These are phyloP conservation scores for Phytophthora foliorum DNA, from an alignment of 352 stramenopile species.

Conservation along the genomic window DNA sequence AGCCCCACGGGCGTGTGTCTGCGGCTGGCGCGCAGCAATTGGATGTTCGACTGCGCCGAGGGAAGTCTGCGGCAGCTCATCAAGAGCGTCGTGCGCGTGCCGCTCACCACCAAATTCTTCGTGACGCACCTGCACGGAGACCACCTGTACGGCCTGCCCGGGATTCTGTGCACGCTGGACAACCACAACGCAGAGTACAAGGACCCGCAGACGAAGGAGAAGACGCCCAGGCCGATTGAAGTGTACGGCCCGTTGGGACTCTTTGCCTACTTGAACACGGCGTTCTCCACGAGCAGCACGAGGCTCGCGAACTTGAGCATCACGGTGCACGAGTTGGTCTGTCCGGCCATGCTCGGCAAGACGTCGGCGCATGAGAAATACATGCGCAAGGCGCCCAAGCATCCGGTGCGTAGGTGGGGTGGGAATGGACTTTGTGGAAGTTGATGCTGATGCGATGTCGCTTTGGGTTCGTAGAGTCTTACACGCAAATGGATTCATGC, in stretches of 20 bases:
- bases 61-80: conserved; percentile 86
- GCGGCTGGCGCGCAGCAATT: conserved; percentile 74
- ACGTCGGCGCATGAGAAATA: conserved; percentile 69
- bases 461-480: conserved; percentile 45
- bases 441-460: conserved; percentile 4
- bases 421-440: background rate
- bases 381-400: conserved; percentile 61
- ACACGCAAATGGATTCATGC: conserved; percentile 63
- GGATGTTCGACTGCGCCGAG: conserved; percentile 92
- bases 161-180: conserved; percentile 87
- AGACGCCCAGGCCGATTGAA: conserved; percentile 57
- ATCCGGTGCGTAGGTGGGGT: conserved; percentile 53
- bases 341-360: conserved; percentile 52
- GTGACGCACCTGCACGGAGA: conserved; percentile 89
- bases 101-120: conserved; percentile 88
- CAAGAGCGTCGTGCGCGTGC: conserved; percentile 76
- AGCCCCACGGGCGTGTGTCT: conserved; percentile 73
- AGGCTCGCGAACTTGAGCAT: conserved; percentile 76
- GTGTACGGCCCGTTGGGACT: conserved; percentile 85
- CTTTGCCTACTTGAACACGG: conserved; percentile 83
- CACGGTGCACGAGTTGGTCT: conserved; percentile 82
- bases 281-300: conserved; percentile 70
- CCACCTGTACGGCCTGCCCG: conserved; percentile 85
- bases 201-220: conserved; percentile 63
- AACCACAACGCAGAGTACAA: conserved; percentile 76